Base-by-base conservation (phyloP, 441 rosid species). In the Adansonia gregorii region DNA sequence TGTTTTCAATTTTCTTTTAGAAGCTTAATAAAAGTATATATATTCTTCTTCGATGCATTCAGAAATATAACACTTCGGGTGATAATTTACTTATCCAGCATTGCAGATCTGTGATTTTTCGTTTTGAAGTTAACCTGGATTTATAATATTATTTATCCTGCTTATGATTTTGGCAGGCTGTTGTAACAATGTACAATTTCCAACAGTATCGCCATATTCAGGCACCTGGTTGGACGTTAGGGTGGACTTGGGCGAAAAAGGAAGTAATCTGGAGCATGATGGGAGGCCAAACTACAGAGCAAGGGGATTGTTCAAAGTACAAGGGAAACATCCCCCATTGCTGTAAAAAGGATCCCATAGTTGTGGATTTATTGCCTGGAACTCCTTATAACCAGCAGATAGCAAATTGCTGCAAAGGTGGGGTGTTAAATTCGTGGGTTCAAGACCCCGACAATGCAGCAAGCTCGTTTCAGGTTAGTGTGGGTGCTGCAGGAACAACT, bases 241-340 rank as follows among this genome's bases (percentile, higher is more conserved):
- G 90, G 51, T 90, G 94, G 94, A 85, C 85, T 78, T 90, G 94
- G 94, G 89, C 90, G 0, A 89, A 90, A 81, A 89, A 89, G 81
- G 94, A 90, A 83, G 92, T 90, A 77, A 90, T 89, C 19, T 89
- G 94, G 94, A 84, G 78, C 76, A 89, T 89, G 92, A 77, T 85
- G 52, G 94, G 92, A 43, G 82, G 63, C 19, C 88, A 85, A 81
- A 85, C 91, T 60, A 86, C 91, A 3, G 92, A 90, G 60, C 94
- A 90, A 85, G 94, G 94, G 59, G 92, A 90, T 82, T 90, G 94
- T 81, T 87, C 92, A 58, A 90, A 88, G 79, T 89, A 77, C 87
- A 90, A 90, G 83, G 90, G 86, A 52, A 85, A 77, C 71, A 19
- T 73, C 56, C 91, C 94, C 0, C 92, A 89, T 85, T 89, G 94